Conservation (phyloP, 345 rosid genomes). For the Pistacia vera region DNA sequence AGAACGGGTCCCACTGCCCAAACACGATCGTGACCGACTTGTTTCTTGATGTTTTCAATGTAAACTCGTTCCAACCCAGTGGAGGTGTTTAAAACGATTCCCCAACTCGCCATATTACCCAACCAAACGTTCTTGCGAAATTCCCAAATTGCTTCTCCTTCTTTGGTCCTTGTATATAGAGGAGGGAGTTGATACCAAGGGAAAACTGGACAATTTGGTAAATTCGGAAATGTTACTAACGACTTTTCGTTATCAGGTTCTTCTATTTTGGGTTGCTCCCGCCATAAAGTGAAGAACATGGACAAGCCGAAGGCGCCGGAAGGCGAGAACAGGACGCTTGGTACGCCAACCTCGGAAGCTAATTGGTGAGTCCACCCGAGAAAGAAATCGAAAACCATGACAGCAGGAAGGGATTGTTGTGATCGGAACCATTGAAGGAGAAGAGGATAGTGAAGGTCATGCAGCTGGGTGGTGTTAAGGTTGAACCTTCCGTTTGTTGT, state of each 20-base stretch:
- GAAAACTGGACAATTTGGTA: constrained; percentile 45
- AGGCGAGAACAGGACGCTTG: constrained; percentile 54
- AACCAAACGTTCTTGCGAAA: constrained; percentile 29
- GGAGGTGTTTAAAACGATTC: constrained; percentile 57
- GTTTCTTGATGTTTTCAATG: constrained; percentile 2
- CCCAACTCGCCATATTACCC: constrained; percentile 51
- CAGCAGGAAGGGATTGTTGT: constrained; percentile 49
- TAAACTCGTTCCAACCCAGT: constrained; percentile 43
- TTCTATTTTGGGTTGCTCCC: constrained; percentile 21
- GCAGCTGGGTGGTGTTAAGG: background rate
- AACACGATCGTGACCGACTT: constrained; percentile 24
- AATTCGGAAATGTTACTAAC: constrained; percentile 22
- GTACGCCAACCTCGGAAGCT: constrained; percentile 31
- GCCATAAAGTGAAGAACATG: constrained; percentile 28
- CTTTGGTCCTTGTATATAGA: constrained; percentile 21
- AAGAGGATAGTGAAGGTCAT: constrained; percentile 37
- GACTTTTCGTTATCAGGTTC: constrained; percentile 12
- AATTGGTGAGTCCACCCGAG: constrained; percentile 55
- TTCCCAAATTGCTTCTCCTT: constrained; percentile 43
- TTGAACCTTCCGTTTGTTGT: background rate
- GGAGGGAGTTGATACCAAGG: constrained; percentile 40
- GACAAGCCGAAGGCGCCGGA: constrained; percentile 44
- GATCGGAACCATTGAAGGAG: constrained; percentile 46
- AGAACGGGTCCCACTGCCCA: constrained; percentile 49
- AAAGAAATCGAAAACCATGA: constrained; percentile 58